Percentiles rank a stretch among this genome's conserved stretches.
Evolutionary conservation across 116 monocot species (phyloP).

Genomic region (Posidonia oceanica): DNA sequence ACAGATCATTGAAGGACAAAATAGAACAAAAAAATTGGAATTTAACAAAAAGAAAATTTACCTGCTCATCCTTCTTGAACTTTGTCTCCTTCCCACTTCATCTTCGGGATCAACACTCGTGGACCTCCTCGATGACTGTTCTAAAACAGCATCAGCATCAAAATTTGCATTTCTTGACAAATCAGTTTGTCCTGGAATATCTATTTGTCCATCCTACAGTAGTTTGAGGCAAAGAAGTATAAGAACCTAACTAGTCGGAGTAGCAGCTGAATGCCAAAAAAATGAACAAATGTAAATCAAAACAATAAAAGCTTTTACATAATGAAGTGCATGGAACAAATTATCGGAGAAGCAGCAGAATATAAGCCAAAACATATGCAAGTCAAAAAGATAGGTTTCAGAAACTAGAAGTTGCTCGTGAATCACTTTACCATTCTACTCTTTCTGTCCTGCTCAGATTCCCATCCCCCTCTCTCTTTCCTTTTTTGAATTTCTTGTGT

Average conservation of each 20-base stretch:
- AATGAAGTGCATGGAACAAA: not conserved
- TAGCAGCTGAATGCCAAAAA: slow-evolving; percentile 73
- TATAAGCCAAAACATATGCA: not conserved
- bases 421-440: slow-evolving; percentile 42
- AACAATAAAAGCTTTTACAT: slow-evolving; percentile 7
- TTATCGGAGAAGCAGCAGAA: not conserved
- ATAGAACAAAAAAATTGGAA: not conserved
- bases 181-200: slow-evolving; percentile 8
- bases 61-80: slow-evolving; percentile 31
- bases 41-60: slow-evolving; percentile 8
- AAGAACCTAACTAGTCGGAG: slow-evolving; percentile 84
- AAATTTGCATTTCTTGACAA: not conserved
- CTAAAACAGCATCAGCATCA: slow-evolving; percentile 8
- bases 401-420: slow-evolving; percentile 4
- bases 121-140: slow-evolving; percentile 16
- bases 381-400: slow-evolving; percentile 11
- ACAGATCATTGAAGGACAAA: not conserved
- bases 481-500: slow-evolving; percentile 73
- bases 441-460: slow-evolving; percentile 30
- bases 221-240: slow-evolving; percentile 90
- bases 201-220: slow-evolving; percentile 70
- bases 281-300: slow-evolving; percentile 23
- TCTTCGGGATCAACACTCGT: slow-evolving; percentile 22
- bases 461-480: slow-evolving; percentile 57
- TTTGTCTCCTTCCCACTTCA: slow-evolving; percentile 19